Conservation (phyloP, 768 basidiomycete species). For the Boletus rufocinnamomeus region DNA sequence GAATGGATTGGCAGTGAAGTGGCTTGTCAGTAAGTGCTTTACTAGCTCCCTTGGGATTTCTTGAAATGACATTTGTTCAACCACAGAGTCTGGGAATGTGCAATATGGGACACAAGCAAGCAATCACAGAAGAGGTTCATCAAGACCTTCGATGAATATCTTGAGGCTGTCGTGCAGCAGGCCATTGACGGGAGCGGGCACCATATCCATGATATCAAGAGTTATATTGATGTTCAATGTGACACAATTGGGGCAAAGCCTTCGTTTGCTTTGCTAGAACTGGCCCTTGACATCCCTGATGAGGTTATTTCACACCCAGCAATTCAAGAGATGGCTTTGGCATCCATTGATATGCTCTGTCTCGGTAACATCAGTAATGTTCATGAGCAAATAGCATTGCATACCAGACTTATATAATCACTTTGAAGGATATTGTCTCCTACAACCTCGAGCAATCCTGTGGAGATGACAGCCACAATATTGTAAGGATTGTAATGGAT, state of each 20-base stretch:
- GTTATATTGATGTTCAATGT: slow-evolving; percentile 44
- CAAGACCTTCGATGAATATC: background rate
- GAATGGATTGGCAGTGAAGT: slow-evolving; percentile 20
- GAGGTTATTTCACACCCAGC: slow-evolving; percentile 42
- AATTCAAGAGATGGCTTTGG: slow-evolving; percentile 31
- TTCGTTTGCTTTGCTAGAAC: slow-evolving; percentile 17
- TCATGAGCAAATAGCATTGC: background rate
- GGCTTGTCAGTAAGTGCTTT: slow-evolving; percentile 16
- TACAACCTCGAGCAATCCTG: slow-evolving; percentile 38
- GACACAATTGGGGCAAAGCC: slow-evolving; percentile 28
- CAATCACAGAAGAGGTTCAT: slow-evolving; percentile 9
- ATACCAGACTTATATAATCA: background rate
- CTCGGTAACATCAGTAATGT: slow-evolving; percentile 36
- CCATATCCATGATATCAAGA: slow-evolving; percentile 38
- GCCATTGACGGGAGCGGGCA: slow-evolving; percentile 8
- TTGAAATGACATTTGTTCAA: background rate
- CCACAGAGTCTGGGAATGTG: slow-evolving; percentile 19
- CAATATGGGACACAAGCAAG: slow-evolving; percentile 5
- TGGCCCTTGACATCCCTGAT: slow-evolving; percentile 40
- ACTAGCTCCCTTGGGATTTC: too few relatives aligned
- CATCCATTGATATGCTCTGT: slow-evolving; percentile 38
- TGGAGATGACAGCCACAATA: slow-evolving; percentile 36
- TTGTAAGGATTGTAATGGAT: slow-evolving; percentile 53
- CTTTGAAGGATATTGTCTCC: slow-evolving; percentile 31
- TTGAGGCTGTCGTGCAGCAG: slow-evolving; percentile 4